Conservation (phyloP, 345 rosid genomes). For the Aquilaria yunnanensis region DNA sequence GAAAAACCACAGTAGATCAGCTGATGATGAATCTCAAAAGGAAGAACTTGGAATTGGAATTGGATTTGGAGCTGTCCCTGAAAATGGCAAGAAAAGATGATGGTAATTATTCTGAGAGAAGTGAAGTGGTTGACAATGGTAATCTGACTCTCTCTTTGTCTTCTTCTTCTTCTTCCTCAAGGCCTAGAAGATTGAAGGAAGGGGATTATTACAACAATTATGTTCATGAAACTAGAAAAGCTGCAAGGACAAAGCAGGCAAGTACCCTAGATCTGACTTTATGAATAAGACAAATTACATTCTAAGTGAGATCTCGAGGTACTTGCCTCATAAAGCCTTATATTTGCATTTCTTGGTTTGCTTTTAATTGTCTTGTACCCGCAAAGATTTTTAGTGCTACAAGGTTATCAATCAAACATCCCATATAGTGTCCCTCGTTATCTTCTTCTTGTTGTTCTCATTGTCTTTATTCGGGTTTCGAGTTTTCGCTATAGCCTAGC, state of each 20-base stretch:
- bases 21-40: slow-evolving; percentile 28
- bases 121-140: slow-evolving; percentile 18
- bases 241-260: slow-evolving; percentile 25
- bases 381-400: slow-evolving; percentile 5
- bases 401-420: not conserved
- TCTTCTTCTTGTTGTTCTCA: slow-evolving; percentile 4
- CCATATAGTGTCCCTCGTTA: not conserved
- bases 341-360: slow-evolving; percentile 9
- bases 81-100: slow-evolving; percentile 27
- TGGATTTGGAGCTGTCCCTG: slow-evolving; percentile 72
- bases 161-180: slow-evolving; percentile 43
- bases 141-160: slow-evolving; percentile 66
- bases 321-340: slow-evolving; percentile 35
- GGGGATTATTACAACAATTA: slow-evolving; percentile 4
- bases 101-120: slow-evolving; percentile 12
- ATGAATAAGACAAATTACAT: slow-evolving; percentile 49
- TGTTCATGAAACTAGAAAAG: slow-evolving; percentile 23
- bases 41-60: slow-evolving; percentile 25
- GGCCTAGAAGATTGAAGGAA: slow-evolving; percentile 29
- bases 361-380: not conserved
- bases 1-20: not conserved
- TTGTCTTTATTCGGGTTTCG: slow-evolving; percentile 16
- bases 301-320: slow-evolving; percentile 74
- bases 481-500: slow-evolving; percentile 3
- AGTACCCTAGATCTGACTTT: slow-evolving; percentile 89